Percentiles rank a stretch among this genome's conserved stretches.
Evolutionary conservation across 805 yeast species (phyloP).

Genomic region (Ogataea pignaliae): DNA sequence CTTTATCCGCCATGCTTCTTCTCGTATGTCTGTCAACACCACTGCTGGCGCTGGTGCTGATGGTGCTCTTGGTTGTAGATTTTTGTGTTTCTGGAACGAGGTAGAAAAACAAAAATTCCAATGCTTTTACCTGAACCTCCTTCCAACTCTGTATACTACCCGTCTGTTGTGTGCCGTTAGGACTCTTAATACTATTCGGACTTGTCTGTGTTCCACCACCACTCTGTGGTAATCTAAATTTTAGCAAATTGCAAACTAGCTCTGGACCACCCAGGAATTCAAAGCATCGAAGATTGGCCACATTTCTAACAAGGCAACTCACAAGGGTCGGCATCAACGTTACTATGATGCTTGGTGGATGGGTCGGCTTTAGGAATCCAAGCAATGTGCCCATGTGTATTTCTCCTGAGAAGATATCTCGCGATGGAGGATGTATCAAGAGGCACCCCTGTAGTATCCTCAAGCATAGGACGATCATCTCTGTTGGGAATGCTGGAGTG

Average conservation of each 20-base stretch:
- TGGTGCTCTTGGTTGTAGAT: too few relatives aligned
- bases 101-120: constrained; percentile 69
- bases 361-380: constrained; percentile 15
- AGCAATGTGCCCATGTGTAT: constrained; percentile 36
- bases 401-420: constrained; percentile 42
- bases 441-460: constrained; percentile 56
- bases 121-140: constrained; percentile 54
- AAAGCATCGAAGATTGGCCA: constrained; percentile 53
- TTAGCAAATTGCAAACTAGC: constrained; percentile 43
- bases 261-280: constrained; percentile 55
- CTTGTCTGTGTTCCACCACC: too few relatives aligned
- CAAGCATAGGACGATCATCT: constrained; percentile 21
- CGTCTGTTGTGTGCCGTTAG: constrained; percentile 2
- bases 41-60: background rate
- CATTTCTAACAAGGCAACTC: constrained; percentile 52
- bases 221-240: constrained; percentile 10
- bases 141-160: constrained; percentile 31
- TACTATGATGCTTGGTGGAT: constrained; percentile 27
- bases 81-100: constrained; percentile 51
- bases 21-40: constrained; percentile 24
- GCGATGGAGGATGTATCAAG: constrained; percentile 52
- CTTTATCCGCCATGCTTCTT: constrained; percentile 41
- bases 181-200: background rate
- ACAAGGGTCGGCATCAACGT: constrained; percentile 51
- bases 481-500: constrained; percentile 4